A percentile compares a stretch with the other conserved stretches of the same genome.
Conservation (phyloP, 2,329 filamentous ascomycete genomes). For the Paracoccidioides brasiliensis region DNA sequence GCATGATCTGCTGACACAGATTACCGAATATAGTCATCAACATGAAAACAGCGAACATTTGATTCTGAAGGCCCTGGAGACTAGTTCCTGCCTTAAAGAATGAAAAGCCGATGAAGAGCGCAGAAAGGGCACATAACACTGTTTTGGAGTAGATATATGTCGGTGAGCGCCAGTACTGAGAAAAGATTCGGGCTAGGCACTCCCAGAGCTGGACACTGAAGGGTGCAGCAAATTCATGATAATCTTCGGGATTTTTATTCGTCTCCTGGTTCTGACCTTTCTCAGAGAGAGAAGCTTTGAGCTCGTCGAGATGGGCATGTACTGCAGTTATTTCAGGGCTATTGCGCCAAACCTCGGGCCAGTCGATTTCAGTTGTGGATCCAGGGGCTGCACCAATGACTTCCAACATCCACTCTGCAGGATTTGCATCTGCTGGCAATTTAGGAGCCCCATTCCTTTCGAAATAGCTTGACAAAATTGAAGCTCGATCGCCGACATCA, state of each 20-base stretch:
- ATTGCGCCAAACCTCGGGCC: slow-evolving; percentile 40
- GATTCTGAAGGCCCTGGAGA: slow-evolving; percentile 72
- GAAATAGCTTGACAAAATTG: slow-evolving; percentile 49
- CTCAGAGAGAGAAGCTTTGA: slow-evolving; percentile 35
- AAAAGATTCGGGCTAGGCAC: slow-evolving; percentile 62
- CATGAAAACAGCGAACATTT: slow-evolving; percentile 85
- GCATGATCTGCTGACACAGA: slow-evolving; percentile 41
- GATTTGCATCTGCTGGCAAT: slow-evolving; percentile 52
- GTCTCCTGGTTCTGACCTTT: slow-evolving; percentile 19
- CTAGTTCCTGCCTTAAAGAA: slow-evolving; percentile 64
- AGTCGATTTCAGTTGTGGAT: slow-evolving; percentile 47
- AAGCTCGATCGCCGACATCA: slow-evolving; percentile 48
- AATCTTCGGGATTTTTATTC: slow-evolving; percentile 28
- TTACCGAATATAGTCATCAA: slow-evolving; percentile 64
- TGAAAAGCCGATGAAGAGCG: slow-evolving; percentile 71
- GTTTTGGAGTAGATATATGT: slow-evolving; percentile 79
- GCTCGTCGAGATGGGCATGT: slow-evolving; percentile 31
- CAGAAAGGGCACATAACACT: slow-evolving; percentile 50
- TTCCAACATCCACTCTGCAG: slow-evolving; percentile 62
- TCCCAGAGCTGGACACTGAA: slow-evolving; percentile 54
- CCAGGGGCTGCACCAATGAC: slow-evolving; percentile 49
- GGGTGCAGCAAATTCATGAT: slow-evolving; percentile 64
- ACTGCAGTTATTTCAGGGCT: slow-evolving; percentile 42
- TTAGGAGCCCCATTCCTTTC: slow-evolving; percentile 47
- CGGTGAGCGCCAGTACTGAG: slow-evolving; percentile 85